Evolutionary conservation across 2,329 filamentous ascomycete species (phyloP), one percentile per base, ranked within the genome.

Genomic region (Phialophora chinensis): DNA sequence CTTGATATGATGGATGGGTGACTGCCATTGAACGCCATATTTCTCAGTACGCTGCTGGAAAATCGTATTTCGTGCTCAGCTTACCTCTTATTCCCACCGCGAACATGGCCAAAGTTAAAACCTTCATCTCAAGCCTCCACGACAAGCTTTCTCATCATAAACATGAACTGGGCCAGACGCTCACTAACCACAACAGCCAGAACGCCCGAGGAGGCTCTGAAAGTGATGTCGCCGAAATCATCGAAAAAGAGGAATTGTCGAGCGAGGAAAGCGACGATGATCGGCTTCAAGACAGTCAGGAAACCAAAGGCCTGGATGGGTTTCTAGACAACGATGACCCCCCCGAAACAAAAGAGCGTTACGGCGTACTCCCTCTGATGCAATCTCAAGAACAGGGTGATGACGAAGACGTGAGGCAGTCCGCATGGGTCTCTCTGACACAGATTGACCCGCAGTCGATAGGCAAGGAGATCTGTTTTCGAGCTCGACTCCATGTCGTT

Each of bases 401-500:
- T 33, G 63, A 62, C 4, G 52, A 61, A 29, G 65, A 68, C 27
- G 49, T 7, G 11, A 33, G 52, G 44, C 31, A 29, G 12, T 56
- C 33, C 8, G 25, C 49, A 3, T 68, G 67, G 67, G 62, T 55
- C 12, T 59, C 65, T 50, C 54, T 71, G 20, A 31, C 17, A n/a
- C 47, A 67, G 4, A 58, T 71, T 33, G 50, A 49, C 14, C 25
- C 50, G 7, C 44, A 61, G 6, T 75, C 81, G 14, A 78, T 82
- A 29, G 87, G 86, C 55, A 79, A 85, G 69, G 79, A 82, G 63
- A 81, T 90, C 50, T 77, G 79, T 64, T 90, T 91, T 79, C 84
- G 85, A 55, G 88, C 87, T 56, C 83, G 89, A 35, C 81, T 92
- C 10, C 88, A 91, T 76, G 90, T 90, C 62, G 64, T 70, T 14